Base-by-base conservation (phyloP, 163 green algal species). In the Scenedesmus sp. region DNA sequence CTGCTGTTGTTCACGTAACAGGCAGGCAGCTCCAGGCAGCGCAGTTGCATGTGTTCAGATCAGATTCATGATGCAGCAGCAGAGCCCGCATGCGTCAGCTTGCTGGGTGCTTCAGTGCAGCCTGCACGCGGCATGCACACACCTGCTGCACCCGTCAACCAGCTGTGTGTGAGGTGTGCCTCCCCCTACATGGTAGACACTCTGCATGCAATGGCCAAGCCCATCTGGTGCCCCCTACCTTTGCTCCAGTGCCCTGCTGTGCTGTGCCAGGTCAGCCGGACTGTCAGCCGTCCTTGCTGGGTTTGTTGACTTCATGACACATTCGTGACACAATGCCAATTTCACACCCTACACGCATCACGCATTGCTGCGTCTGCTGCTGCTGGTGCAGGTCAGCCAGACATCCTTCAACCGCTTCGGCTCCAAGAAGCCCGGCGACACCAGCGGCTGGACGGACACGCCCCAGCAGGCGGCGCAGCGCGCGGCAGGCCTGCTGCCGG, bases 361-460 rank as follows among this genome's bases (percentile, higher is more conserved):
- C 80, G 33, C 56, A 35, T 30, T 33, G 0, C 42, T n/a, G 37
- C 43, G 81, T 61, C 70, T 81, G 83, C 61, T 89, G 83, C 46
- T 13, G 30, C 6, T n/a, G 5, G n/a, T 56, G 40, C 91, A 95
- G 90, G 53, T 81, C 9, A 94, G 92, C 86, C 78, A 93, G 53
- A 86, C 81, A 7, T 80, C 93, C 9, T 97, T 97, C 93, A 95
- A 84, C 59, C 65, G 91, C 42, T 90, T 91, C 37, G 95, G 96
- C 46, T 92, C 95, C 30, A 91, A 93, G 37, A 87, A 72, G 82
- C 92, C 94, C 1, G 94, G 94, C 0, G 96, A 97, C 94, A 97
- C 94, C 24, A 95, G 88, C 24, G 93, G 49, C 15, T 97, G 96
- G 96, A 97, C 95, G 6, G 95, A 97, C 92, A 98, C 95, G 22